Evolutionary conservation across 495 filamentous ascomycete species (phyloP).

Genomic region (Aspergillus ellipticus): DNA sequence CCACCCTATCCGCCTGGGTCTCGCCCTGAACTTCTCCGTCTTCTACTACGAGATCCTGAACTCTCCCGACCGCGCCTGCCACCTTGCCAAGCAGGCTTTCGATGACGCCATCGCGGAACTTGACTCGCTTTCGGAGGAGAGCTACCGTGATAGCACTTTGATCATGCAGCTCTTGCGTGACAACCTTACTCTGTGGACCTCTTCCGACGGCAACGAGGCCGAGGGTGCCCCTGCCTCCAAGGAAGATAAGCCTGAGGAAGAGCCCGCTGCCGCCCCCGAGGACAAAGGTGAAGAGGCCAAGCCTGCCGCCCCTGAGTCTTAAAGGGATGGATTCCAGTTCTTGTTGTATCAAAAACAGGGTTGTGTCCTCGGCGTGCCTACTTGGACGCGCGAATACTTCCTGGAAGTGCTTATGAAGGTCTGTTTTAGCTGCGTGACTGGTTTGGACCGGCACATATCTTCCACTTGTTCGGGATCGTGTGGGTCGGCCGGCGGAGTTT

Average conservation of each 20-base stretch:
- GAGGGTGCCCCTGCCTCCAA: constrained; percentile 60
- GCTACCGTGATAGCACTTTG: constrained; percentile 98
- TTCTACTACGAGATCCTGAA: constrained; percentile 99
- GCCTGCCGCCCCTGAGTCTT: constrained; percentile 37
- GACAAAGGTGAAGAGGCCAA: constrained; percentile 45
- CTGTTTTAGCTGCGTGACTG: constrained; percentile 42
- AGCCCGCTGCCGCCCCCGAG: constrained; percentile 45
- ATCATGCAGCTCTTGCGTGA: constrained; percentile 99
- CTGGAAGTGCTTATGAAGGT: constrained; percentile 41
- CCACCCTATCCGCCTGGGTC: constrained; percentile 96
- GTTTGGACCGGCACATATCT: constrained; percentile 40
- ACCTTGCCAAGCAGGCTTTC: constrained; percentile 98
- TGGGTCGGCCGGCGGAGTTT: constrained; percentile 49
- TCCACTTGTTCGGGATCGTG: constrained; percentile 39
- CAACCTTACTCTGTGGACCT: constrained; percentile 99
- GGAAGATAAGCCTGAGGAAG: constrained; percentile 60
- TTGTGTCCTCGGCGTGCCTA: constrained; percentile 26
- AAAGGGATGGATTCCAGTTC: constrained; percentile 21
- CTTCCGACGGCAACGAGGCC: constrained; percentile 82
- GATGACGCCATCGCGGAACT: constrained; percentile 99
- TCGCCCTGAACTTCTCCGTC: constrained; percentile 98
- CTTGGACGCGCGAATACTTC: constrained; percentile 39
- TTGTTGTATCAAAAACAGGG: constrained; percentile 29
- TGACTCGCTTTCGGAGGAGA: constrained; percentile 97
- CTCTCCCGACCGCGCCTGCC: constrained; percentile 97